A percentile compares a stretch with the other conserved stretches of the same genome.
These are phyloP conservation scores for Hordeum pubiflorum DNA, from an alignment of 202 grass and related monocot species.

Conservation along the genomic window DNA sequence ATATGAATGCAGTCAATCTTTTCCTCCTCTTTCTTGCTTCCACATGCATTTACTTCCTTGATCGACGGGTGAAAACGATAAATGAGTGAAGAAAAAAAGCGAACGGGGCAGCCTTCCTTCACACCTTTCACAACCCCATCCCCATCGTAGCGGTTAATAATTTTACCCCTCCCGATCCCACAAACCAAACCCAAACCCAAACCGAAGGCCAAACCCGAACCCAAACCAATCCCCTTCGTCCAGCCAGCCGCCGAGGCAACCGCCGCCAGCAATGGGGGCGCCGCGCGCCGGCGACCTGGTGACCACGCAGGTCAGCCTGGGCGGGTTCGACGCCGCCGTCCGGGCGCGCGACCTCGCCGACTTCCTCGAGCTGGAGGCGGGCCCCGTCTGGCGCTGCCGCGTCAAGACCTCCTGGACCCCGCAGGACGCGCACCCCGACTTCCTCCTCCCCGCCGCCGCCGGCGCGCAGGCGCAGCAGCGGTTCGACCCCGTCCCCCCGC, in stretches of 20 bases:
- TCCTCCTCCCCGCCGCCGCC: not conserved
- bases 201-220: not conserved
- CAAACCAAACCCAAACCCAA: not conserved
- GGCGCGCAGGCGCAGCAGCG: slow-evolving; percentile 5
- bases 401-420: slow-evolving; percentile 83
- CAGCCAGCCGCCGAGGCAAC: not conserved
- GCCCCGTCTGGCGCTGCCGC: slow-evolving; percentile 69
- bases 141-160: not conserved
- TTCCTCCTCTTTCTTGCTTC: not conserved
- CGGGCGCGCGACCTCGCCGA: slow-evolving; percentile 37
- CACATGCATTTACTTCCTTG: not conserved
- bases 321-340: slow-evolving; percentile 45
- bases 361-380: slow-evolving; percentile 56
- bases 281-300: slow-evolving; percentile 29
- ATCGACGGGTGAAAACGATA: not conserved
- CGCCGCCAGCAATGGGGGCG: not conserved
- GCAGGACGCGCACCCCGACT: slow-evolving; percentile 47
- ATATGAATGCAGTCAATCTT: not conserved
- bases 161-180: not conserved
- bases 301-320: slow-evolving; percentile 51
- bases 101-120: no score
- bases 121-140: not conserved
- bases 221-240: not conserved
- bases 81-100: not conserved
- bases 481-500: slow-evolving; percentile 49